phyloP scores from a whole-genome alignment of 768 basidiomycete species.

The Clathrus columnatus region DNA sequence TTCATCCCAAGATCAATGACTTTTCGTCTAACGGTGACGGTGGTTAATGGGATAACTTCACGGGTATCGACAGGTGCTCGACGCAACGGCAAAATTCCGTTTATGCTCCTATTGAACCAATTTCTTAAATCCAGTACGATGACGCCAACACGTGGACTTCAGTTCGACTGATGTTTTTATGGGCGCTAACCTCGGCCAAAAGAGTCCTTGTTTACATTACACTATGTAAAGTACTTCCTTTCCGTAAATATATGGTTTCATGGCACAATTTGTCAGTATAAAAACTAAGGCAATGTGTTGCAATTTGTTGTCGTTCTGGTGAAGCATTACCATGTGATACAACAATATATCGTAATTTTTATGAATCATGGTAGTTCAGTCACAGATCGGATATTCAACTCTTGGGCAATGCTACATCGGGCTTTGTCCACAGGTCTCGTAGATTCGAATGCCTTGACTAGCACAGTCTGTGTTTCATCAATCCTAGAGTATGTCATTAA shows the following conservation, averaged over 20 bases:
- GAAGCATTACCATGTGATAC: too few species aligned
- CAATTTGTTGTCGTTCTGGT: too few species aligned
- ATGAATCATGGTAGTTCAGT: conserved; percentile 48
- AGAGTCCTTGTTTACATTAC: too few species aligned
- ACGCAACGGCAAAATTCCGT: neutral
- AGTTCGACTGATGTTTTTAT: too few species aligned
- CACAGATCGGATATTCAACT: conserved; percentile 65
- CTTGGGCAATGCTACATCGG: conserved; percentile 59
- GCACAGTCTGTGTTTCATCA: conserved; percentile 73
- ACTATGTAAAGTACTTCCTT: too few species aligned
- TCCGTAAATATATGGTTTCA: too few species aligned
- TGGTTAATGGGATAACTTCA: conserved; percentile 5
- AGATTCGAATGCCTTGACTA: conserved; percentile 66
- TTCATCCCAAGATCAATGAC: conserved; percentile 9
- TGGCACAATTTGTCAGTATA: too few species aligned
- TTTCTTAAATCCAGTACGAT: neutral
- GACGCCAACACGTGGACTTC: too few species aligned
- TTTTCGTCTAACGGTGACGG: neutral
- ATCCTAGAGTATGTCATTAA: conserved; percentile 43
- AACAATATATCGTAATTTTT: too few species aligned
- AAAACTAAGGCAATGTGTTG: too few species aligned
- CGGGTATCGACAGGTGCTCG: neutral
- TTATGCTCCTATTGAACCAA: neutral
- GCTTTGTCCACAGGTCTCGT: conserved; percentile 69
- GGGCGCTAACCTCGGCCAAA: too few species aligned